Conservation (phyloP, 441 rosid species). For the Populus hybrid region DNA sequence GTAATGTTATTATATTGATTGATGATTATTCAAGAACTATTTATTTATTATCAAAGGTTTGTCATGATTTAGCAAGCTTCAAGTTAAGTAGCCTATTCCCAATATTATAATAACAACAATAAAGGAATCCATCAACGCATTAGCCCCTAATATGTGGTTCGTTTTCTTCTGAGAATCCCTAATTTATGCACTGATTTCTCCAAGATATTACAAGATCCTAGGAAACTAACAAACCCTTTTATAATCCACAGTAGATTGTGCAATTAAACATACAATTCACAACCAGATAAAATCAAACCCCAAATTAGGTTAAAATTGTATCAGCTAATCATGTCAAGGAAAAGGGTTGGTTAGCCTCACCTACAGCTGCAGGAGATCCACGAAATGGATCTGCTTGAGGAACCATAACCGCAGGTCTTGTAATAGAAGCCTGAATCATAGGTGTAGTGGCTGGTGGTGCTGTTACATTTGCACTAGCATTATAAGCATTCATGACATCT, state of each 20-base stretch:
- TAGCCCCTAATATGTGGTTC: neutral
- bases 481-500: constrained; percentile 64
- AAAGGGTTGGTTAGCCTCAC: neutral
- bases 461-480: constrained; percentile 27
- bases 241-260: neutral
- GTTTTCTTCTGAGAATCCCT: neutral
- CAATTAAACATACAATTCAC: neutral
- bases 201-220: neutral
- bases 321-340: too few species aligned
- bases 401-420: constrained; percentile 24
- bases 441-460: constrained; percentile 24
- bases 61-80: neutral
- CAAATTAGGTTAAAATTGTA: too few species aligned
- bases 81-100: neutral
- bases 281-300: neutral
- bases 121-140: neutral
- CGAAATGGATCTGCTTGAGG: constrained; percentile 26
- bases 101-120: neutral
- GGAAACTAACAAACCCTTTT: neutral
- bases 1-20: neutral
- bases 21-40: neutral
- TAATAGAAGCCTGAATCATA: constrained; percentile 23
- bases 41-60: neutral
- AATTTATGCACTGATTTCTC: neutral
- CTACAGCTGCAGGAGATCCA: constrained; percentile 44